These are phyloP conservation scores for Iris macrosiphon DNA, from an alignment of 106 monocot genomes.

Conservation along the genomic window DNA sequence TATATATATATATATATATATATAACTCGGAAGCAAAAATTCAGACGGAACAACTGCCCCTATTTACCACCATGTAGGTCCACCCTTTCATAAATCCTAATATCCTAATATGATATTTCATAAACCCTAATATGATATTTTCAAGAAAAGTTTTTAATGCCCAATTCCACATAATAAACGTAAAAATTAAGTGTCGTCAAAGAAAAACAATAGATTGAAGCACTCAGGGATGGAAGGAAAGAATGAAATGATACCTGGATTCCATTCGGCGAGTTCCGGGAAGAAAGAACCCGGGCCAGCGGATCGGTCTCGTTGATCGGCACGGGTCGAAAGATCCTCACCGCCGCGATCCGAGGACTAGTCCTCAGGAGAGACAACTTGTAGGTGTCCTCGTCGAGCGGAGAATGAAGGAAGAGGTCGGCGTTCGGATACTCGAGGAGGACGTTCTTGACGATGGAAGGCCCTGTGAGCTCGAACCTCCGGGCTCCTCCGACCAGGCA, in stretches of 20 bases:
- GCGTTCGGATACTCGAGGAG: conserved; percentile 37
- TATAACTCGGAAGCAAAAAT: no score
- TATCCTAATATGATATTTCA: no score
- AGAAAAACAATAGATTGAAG: no score
- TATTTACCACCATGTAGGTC: no score
- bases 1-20: no score
- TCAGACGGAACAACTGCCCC: no score
- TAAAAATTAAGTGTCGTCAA: no score
- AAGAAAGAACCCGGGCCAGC: conserved; percentile 43
- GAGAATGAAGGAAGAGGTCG: conserved; percentile 74
- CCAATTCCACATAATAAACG: no score
- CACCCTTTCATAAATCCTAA: no score
- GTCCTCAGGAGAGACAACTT: conserved; percentile 45
- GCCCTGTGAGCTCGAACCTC: conserved; percentile 88
- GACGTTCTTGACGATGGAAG: conserved; percentile 66
- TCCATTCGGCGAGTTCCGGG: conserved; percentile 65
- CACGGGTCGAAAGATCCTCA: conserved; percentile 40
- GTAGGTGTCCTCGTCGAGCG: conserved; percentile 60
- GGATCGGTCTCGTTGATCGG: conserved; percentile 29
- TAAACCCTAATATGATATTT: no score
- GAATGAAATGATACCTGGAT: conserved; percentile 45
- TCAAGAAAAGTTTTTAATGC: no score
- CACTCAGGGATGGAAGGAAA: no score
- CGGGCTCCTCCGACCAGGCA: conserved; percentile 87
- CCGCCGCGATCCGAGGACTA: conserved; percentile 55